These are phyloP conservation scores for Populus hybrid DNA, from an alignment of 441 rosid species.

Conservation along the genomic window DNA sequence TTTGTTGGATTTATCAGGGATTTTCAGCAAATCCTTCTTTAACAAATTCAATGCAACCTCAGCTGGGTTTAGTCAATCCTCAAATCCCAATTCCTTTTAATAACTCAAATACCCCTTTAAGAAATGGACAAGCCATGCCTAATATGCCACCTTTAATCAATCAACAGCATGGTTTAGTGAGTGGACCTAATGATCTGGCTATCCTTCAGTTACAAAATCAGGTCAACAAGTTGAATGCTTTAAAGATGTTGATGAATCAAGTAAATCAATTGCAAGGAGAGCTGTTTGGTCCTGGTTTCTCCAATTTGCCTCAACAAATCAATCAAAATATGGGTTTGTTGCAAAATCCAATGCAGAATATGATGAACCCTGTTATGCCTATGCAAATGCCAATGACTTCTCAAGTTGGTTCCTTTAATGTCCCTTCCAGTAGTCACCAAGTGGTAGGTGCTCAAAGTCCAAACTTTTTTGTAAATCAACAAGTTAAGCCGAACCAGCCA, in stretches of 20 bases:
- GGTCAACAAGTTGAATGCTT: slow-evolving; percentile 21
- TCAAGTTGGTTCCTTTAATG: slow-evolving; percentile 7
- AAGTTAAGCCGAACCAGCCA: slow-evolving; percentile 40
- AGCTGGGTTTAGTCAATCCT: slow-evolving; percentile 41
- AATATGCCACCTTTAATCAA: slow-evolving; percentile 35
- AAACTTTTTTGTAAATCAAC: slow-evolving; percentile 39
- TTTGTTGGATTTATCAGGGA: slow-evolving; percentile 22
- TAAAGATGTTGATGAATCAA: slow-evolving; percentile 35
- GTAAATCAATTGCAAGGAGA: slow-evolving; percentile 37
- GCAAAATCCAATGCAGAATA: slow-evolving; percentile 5
- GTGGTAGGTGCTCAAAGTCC: slow-evolving; percentile 30
- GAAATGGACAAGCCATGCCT: slow-evolving; percentile 20
- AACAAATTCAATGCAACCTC: slow-evolving; percentile 41
- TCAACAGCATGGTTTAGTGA: slow-evolving; percentile 43
- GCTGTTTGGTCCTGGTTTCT: slow-evolving; percentile 24
- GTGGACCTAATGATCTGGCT: slow-evolving; percentile 11
- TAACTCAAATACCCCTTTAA: slow-evolving; percentile 11
- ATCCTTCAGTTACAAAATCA: slow-evolving; percentile 22
- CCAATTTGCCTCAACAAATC: slow-evolving; percentile 46
- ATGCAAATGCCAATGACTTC: background rate
- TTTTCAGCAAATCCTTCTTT: slow-evolving; percentile 25
- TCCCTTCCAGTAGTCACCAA: slow-evolving; percentile 18
- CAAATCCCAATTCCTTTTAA: slow-evolving; percentile 38
- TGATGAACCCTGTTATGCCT: background rate
- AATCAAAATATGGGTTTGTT: slow-evolving; percentile 34